Evolutionary conservation across 148 eudicot species (phyloP).

Genomic region (Chenopodium album): DNA sequence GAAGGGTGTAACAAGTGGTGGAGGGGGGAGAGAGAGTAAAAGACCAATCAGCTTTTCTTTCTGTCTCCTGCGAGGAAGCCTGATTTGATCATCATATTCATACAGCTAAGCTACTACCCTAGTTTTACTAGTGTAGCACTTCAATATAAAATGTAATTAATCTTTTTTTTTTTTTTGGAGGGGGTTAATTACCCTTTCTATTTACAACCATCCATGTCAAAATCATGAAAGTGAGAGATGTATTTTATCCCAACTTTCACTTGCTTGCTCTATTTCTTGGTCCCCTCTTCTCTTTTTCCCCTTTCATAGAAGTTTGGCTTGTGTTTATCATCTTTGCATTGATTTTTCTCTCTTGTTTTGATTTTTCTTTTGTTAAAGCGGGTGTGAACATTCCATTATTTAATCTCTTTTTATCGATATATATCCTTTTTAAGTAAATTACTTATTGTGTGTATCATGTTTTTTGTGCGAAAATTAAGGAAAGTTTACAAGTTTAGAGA

Average conservation of each 20-base stretch:
- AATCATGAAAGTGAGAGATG: constrained; percentile 24
- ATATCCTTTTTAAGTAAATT: no score
- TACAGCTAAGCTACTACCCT: constrained; percentile 16
- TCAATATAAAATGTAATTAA: not conserved
- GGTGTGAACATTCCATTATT: no score
- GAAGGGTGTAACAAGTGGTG: not conserved
- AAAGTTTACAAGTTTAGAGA: no score
- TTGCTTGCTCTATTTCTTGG: not conserved
- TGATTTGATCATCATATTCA: constrained; percentile 28
- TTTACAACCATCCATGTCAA: constrained; percentile 1
- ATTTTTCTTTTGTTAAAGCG: not conserved
- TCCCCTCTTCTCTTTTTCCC: not conserved
- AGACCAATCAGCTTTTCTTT: constrained; percentile 27
- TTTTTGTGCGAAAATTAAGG: no score
- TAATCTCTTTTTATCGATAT: no score
- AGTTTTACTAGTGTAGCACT: not conserved
- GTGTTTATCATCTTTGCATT: not conserved
- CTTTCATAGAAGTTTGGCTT: not conserved
- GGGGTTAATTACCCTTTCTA: not conserved
- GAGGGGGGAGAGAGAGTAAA: constrained; percentile 1
- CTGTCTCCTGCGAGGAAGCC: constrained; percentile 45
- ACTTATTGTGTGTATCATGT: no score
- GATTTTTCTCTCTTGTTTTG: no score
- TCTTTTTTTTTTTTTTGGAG: not conserved
- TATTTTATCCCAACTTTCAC: not conserved